A percentile compares a stretch with the other conserved stretches of the same genome.
These are phyloP conservation scores for Scedosporium aurantiacum DNA, from an alignment of 2,329 filamentous ascomycete species.

Conservation along the genomic window DNA sequence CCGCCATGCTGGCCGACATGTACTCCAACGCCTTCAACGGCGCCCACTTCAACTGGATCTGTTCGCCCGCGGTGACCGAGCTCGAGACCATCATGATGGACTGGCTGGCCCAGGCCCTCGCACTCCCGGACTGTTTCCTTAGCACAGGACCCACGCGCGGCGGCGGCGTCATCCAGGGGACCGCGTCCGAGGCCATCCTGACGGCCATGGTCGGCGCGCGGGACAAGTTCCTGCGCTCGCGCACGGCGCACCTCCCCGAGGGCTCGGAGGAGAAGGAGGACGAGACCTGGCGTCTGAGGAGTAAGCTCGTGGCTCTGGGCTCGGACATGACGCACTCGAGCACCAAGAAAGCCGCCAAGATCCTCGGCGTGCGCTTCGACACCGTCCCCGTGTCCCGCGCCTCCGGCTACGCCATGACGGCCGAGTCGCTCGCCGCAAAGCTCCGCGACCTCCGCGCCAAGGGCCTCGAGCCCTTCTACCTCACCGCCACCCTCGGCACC, in stretches of 20 bases:
- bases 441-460: slow-evolving; percentile 55
- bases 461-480: slow-evolving; percentile 74
- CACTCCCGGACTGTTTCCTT: slow-evolving; percentile 60
- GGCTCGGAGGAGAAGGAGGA: slow-evolving; percentile 56
- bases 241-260: slow-evolving; percentile 34
- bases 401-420: slow-evolving; percentile 62
- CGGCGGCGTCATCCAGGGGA: slow-evolving; percentile 90
- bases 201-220: slow-evolving; percentile 80
- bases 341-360: slow-evolving; percentile 76
- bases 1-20: slow-evolving; percentile 81
- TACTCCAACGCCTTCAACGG: slow-evolving; percentile 83
- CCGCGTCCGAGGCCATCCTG: slow-evolving; percentile 76
- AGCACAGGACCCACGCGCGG: slow-evolving; percentile 60
- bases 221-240: slow-evolving; percentile 61
- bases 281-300: slow-evolving; percentile 31
- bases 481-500: slow-evolving; percentile 75
- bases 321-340: slow-evolving; percentile 72
- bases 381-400: slow-evolving; percentile 52
- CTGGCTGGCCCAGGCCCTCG: slow-evolving; percentile 72
- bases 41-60: slow-evolving; percentile 95
- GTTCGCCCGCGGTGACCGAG: slow-evolving; percentile 83
- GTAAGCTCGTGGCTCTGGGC: slow-evolving; percentile 62
- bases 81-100: slow-evolving; percentile 88
- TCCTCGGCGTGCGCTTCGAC: slow-evolving; percentile 74
- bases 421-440: slow-evolving; percentile 44